Conservation (phyloP, 345 rosid species). For the Viola odorata region DNA sequence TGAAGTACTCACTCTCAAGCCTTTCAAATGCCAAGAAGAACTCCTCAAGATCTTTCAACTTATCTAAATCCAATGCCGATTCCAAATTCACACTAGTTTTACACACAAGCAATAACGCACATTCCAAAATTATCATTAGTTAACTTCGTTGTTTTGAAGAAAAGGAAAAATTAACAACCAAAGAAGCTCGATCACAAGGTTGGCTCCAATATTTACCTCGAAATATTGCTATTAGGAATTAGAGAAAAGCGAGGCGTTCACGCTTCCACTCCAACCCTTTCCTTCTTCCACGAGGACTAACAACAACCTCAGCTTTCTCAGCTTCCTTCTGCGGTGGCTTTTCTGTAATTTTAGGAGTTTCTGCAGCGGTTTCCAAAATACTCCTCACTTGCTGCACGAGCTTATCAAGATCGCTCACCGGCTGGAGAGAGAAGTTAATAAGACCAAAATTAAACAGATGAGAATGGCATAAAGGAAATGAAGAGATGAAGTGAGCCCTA, state of each 20-base stretch:
- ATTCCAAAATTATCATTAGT: background rate
- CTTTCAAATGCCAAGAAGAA: slow-evolving; percentile 61
- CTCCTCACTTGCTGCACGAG: slow-evolving; percentile 48
- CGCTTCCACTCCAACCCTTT: slow-evolving; percentile 63
- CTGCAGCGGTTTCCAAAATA: background rate
- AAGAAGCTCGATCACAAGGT: background rate
- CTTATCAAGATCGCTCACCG: slow-evolving; percentile 36
- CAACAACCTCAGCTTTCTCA: slow-evolving; percentile 22
- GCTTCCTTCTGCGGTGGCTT: slow-evolving; percentile 14
- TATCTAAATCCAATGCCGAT: slow-evolving; percentile 51
- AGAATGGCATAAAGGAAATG: background rate
- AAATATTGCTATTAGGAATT: slow-evolving; percentile 29
- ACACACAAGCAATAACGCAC: slow-evolving; percentile 35
- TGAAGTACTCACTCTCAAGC: slow-evolving; percentile 44
- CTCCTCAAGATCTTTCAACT: slow-evolving; percentile 58
- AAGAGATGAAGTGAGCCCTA: background rate
- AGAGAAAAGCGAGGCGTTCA: slow-evolving; percentile 50
- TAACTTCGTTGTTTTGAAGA: background rate
- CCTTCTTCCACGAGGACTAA: slow-evolving; percentile 52
- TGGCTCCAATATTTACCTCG: slow-evolving; percentile 34
- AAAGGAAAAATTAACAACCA: background rate
- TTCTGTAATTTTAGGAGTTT: slow-evolving; percentile 6
- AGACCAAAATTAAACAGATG: background rate
- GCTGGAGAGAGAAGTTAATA: slow-evolving; percentile 28
- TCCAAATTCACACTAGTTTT: slow-evolving; percentile 37